These are phyloP conservation scores for Senna tora DNA, from an alignment of 306 rosid genomes.

Conservation along the genomic window DNA sequence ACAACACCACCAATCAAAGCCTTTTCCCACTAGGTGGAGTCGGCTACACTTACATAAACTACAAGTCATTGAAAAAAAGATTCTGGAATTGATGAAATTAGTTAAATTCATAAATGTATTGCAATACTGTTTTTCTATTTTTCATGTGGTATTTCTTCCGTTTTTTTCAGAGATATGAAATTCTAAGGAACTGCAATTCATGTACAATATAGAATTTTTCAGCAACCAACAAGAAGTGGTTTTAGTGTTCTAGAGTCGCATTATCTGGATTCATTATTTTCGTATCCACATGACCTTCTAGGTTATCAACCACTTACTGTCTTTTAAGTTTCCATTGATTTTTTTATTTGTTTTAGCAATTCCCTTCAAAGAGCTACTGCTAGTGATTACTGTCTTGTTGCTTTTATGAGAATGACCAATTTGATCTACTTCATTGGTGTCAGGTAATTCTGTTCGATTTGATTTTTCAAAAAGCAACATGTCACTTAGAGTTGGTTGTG, in stretches of 20 bases:
- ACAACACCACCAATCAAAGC: too few species aligned
- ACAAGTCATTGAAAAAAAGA: neutral
- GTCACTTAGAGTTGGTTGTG: conserved; percentile 35
- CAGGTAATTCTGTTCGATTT: conserved; percentile 25
- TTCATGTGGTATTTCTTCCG: neutral
- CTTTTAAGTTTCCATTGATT: conserved; percentile 7
- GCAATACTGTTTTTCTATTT: neutral
- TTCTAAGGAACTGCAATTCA: neutral
- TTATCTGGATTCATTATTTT: neutral
- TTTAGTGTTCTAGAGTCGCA: neutral
- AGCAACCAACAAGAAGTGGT: neutral
- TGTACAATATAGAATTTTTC: neutral
- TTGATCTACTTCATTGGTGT: conserved; percentile 4
- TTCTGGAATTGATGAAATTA: neutral
- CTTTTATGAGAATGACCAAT: neutral
- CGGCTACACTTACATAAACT: neutral
- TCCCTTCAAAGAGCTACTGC: neutral
- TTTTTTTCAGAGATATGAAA: neutral
- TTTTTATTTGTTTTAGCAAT: conserved; percentile 15
- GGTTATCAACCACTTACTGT: neutral
- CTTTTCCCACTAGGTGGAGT: too few species aligned
- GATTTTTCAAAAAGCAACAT: conserved; percentile 22
- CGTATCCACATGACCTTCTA: neutral
- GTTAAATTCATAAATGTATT: neutral
- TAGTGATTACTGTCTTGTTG: neutral